These are phyloP conservation scores for Clonostachys rhizophaga DNA, from an alignment of 2,329 filamentous ascomycete species.

Conservation along the genomic window DNA sequence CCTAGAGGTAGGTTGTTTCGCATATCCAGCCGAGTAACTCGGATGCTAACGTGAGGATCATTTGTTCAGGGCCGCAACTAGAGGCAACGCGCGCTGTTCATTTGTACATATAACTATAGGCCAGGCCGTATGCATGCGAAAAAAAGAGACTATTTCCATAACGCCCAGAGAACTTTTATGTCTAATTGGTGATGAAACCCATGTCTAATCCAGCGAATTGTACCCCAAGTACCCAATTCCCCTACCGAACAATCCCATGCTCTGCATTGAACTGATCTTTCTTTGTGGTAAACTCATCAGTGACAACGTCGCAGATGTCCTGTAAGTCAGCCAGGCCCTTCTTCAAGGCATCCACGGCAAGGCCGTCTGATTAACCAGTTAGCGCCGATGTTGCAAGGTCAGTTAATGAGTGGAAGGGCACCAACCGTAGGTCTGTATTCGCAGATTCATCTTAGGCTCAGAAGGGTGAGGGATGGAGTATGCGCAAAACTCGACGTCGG, in stretches of 20 bases:
- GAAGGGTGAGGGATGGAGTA: constrained; percentile 97
- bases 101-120: constrained; percentile 25
- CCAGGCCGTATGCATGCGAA: constrained; percentile 8
- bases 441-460: constrained; percentile 92
- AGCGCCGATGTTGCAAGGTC: background rate
- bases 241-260: constrained; percentile 18
- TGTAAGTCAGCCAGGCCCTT: constrained; percentile 88
- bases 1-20: constrained; percentile 68
- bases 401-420: constrained; percentile 3
- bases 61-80: constrained; percentile 50
- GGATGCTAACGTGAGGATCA: background rate
- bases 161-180: no score
- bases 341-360: constrained; percentile 78
- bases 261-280: constrained; percentile 26
- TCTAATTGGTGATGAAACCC: constrained; percentile 8
- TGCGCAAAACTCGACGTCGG: constrained; percentile 95
- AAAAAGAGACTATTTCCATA: constrained; percentile 4
- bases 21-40: constrained; percentile 7
- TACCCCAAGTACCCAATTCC: background rate
- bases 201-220: background rate
- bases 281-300: constrained; percentile 78
- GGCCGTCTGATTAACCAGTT: constrained; percentile 53
- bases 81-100: constrained; percentile 15
- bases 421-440: constrained; percentile 95
- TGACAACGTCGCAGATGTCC: constrained; percentile 87